A percentile compares a stretch with the other conserved stretches of the same genome.
Evolutionary conservation across 352 stramenopile genomes (phyloP).

Genomic region (Pythium utonaiense): DNA sequence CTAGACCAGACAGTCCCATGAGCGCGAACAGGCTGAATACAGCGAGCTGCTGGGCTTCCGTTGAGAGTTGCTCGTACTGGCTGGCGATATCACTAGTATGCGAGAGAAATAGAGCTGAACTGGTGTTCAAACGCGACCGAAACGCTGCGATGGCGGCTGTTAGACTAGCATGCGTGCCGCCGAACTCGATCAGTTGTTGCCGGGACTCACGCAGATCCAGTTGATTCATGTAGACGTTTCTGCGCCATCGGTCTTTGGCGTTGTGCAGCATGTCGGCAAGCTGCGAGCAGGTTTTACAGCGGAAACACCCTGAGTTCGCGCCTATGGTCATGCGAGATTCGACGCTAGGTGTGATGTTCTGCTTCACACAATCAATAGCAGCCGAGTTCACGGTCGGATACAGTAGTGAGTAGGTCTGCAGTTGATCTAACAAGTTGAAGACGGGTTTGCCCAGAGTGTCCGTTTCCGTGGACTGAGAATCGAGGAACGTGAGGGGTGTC

Average conservation of each 20-base stretch:
- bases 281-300: conserved; percentile 49
- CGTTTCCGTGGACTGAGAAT: conserved; percentile 33
- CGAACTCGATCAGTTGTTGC: conserved; percentile 41
- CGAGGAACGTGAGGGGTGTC: conserved; percentile 39
- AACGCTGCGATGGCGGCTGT: conserved; percentile 30
- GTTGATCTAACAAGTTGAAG: conserved; percentile 36
- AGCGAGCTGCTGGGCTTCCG: conserved; percentile 27
- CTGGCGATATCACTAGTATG: conserved; percentile 12
- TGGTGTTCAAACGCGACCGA: conserved; percentile 27
- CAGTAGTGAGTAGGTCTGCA: conserved; percentile 37
- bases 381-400: conserved; percentile 38
- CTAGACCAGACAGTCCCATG: conserved; percentile 27
- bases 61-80: conserved; percentile 26
- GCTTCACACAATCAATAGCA: conserved; percentile 32
- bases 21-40: conserved; percentile 33
- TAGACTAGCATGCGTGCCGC: conserved; percentile 20
- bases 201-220: conserved; percentile 50
- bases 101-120: conserved; percentile 18
- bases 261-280: conserved; percentile 31
- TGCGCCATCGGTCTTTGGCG: conserved; percentile 37
- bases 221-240: conserved; percentile 43
- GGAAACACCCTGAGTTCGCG: conserved; percentile 52
- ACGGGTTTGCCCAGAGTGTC: conserved; percentile 37
- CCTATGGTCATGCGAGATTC: conserved; percentile 53
- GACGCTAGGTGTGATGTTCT: conserved; percentile 49